Base-by-base conservation (phyloP, 2,329 filamentous ascomycete genomes). In the Pseudocercospora macadamiae region DNA sequence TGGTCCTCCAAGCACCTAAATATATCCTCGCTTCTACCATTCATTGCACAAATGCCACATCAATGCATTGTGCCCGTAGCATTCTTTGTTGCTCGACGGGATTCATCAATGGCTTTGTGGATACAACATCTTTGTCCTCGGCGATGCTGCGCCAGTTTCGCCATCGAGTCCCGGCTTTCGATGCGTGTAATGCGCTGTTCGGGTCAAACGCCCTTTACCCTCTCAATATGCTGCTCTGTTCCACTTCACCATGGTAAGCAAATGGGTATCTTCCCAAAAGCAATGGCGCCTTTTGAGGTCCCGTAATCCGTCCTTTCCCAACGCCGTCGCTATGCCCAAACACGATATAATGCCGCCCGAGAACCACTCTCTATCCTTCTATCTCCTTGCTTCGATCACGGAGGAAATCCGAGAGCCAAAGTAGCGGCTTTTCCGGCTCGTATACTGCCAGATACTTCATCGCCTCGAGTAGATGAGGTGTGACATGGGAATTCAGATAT, bases 371-470 rank as follows among this genome's bases (percentile, higher is more conserved):
- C 48, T 48, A 67, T 8, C 78, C 78, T 64, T 82, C 80, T 26
- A 81, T 69, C 69, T 82, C 79, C 47, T 68, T 72, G 68, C 80
- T 82, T 66, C 77, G 76, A 63, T 76, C 70, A 55, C 73, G 74
- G 63, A 82, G 64, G 66, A 78, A 82, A 51, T 82, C 77, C 16
- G 76, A 74, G 55, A 82, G 66, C 73, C 76, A 82, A 63, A 77
- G 74, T 57, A 82, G 62, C 57, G 80, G 80, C 67, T 82, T 82
- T 62, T 82, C 79, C 0, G 80, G 80, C 74, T 81, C 79, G 52
- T 76, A 70, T n/a, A 76, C 75, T 16, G 76, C 79, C 47, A 82
- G 60, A 68, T 78, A 76, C 71, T 82, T 82, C 79, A 82, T 81
- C 4, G 76, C 80, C 67, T 82, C 80, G 39, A 82, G 68, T 67